Base-by-base conservation (phyloP, 805 yeast genomes). In the Hanseniaspora jakobsenii region DNA sequence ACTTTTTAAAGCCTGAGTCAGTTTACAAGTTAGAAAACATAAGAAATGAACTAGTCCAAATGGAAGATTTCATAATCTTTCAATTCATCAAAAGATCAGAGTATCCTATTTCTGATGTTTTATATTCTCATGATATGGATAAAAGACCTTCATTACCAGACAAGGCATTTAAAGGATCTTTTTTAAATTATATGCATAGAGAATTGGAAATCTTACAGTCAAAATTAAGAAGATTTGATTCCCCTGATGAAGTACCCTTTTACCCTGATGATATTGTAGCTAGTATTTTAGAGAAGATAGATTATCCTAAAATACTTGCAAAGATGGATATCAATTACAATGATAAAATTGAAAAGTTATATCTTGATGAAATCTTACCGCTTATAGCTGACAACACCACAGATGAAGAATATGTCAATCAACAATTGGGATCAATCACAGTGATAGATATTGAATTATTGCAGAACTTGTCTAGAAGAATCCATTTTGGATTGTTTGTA, bases 11-110 rank as follows among this genome's bases (percentile, higher is more conserved):
- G 52, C 91, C 94, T 14, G 81, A 79, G 38, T 73, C 93, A 0
- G 95, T 84, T 6, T 70, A 91, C 40, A 74, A 85, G 55, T 66
- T 91, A 48, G 67, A 66, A 53, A 86, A 91, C 63, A 91, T 91
- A 55, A 76, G 98, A 50, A 77, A 73, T 49, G 81, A 84, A 14
- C 68, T 91, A 37, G 78, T 87, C 31, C 75, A 95, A 44, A 85
- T 91, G 95, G 98, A 91, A 58, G 97, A 91, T 62, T 82, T 96
- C 6, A 86, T 91, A 53, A 81, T 91, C 49, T 91, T 87, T 68
- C 82, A 80, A 47, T 73, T 91, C 52, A 87, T 91, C 49, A 98
- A 91, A 61, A 71, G 98, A 51, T 83, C 95, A 2, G 95, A 89
- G 64, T 89, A 84, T 57, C 77, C 68, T 53, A 71, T 72, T 24